Evolutionary conservation across 108 stramenopile species (phyloP).

Genomic region (Pseudonitzschia pungens): DNA sequence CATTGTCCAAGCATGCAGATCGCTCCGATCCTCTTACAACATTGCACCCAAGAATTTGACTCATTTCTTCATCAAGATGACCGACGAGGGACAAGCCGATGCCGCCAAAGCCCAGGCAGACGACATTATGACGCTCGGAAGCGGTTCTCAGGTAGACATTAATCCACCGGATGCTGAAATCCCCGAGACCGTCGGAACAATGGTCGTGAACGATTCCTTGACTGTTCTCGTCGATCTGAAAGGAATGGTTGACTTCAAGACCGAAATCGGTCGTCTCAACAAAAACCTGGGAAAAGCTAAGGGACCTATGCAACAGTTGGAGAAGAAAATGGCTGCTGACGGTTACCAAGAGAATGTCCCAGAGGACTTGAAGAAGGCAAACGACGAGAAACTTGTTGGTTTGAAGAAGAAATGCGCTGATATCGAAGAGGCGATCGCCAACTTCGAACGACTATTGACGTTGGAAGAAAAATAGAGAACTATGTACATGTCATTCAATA

Average conservation of each 20-base stretch:
- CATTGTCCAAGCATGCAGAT: slow-evolving; percentile 79
- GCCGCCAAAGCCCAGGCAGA: slow-evolving; percentile 46
- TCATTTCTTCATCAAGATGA: slow-evolving; percentile 82
- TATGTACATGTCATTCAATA: not conserved
- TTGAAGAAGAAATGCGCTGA: slow-evolving; percentile 76
- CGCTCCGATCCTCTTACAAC: slow-evolving; percentile 80
- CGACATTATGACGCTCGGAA: slow-evolving; percentile 86
- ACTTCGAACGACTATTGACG: slow-evolving; percentile 65
- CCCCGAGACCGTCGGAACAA: slow-evolving; percentile 77
- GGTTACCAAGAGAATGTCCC: slow-evolving; percentile 79
- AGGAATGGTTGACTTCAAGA: slow-evolving; percentile 94
- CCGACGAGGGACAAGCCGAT: slow-evolving; percentile 42
- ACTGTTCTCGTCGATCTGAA: slow-evolving; percentile 92
- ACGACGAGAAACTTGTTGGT: slow-evolving; percentile 67
- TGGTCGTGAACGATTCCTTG: slow-evolving; percentile 78
- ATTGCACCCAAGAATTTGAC: slow-evolving; percentile 82
- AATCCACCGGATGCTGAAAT: slow-evolving; percentile 52
- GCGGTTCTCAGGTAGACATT: slow-evolving; percentile 64
- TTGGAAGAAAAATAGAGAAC: slow-evolving; percentile 45
- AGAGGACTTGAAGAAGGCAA: slow-evolving; percentile 57
- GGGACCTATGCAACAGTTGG: slow-evolving; percentile 55
- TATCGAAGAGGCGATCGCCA: slow-evolving; percentile 78
- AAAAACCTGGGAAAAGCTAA: slow-evolving; percentile 67
- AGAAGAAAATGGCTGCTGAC: slow-evolving; percentile 65
- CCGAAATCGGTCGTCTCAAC: slow-evolving; percentile 89